Evolutionary conservation across 352 stramenopile species (phyloP), one percentile per base, ranked within the genome.

Genomic region (Lagenidium sp.): DNA sequence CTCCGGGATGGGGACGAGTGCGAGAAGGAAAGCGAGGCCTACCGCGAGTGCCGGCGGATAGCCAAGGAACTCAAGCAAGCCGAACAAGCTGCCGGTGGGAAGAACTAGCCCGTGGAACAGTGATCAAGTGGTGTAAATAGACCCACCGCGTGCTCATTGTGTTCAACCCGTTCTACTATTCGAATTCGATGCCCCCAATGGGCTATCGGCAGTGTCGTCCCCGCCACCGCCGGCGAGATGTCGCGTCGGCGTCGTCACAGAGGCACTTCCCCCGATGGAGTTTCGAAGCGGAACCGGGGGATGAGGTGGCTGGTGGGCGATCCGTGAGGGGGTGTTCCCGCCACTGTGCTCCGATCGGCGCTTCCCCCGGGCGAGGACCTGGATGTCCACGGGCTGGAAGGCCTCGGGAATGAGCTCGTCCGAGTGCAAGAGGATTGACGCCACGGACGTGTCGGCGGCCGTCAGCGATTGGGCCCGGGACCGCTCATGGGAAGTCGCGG

Each of bases 1-100:
- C 49, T 74, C 15, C 55, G 59, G 13, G 58, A 68, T 41, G 59
- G 63, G 29, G 63, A 74, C 48, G 54, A 69, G 50, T 71, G 61
- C 36, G 57, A 68, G 44, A 56, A 64, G 21, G 61, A 71, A 41
- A 59, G 62, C 40, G 58, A 66, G 32, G 55, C 54, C 25, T 67
- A 69, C 39, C 57, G 59, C 41, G 52, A 64, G 36, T 71, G 61
- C 24, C 53, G 61, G 3, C 37, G 55, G 31, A 57, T 59, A 53
- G 44, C 47, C 19, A 64, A 70, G 37, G 47, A 67, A 20, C 48
- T 64, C 39, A 49, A 47, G 23, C 50, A 49, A 20, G 51, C 41
- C 23, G 25, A 53, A 37, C 38, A 46, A 26, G 24, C 47, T 3
- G 30, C 30, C 2, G 32, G 38, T 1, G 26, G 36, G 0, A 48